Evolutionary conservation across 345 rosid species (phyloP).

Genomic region (Brassica nigra): DNA sequence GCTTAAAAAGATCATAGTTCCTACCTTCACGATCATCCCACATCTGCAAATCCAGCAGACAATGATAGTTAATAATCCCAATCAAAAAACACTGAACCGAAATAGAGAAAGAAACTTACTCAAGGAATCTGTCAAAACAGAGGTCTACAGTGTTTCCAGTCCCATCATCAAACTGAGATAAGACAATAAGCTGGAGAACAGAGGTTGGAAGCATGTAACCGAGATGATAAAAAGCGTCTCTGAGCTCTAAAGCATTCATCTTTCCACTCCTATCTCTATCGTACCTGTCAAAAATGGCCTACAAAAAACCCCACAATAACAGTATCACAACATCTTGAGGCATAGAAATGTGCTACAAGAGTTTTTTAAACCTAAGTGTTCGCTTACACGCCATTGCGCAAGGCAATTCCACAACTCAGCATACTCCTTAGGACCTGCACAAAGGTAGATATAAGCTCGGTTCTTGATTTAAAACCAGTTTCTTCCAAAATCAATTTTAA

Average conservation of each 20-base stretch:
- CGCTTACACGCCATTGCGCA: constrained; percentile 70
- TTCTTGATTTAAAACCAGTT: neutral
- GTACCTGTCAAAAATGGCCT: constrained; percentile 65
- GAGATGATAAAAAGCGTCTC: constrained; percentile 62
- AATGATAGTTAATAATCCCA: neutral
- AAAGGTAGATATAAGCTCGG: neutral
- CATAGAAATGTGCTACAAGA: neutral
- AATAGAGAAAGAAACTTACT: constrained; percentile 51
- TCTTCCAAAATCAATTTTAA: neutral
- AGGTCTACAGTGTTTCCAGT: constrained; percentile 53
- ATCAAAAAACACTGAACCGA: neutral
- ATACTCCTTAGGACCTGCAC: constrained; percentile 63
- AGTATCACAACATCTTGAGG: neutral
- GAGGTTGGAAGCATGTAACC: constrained; percentile 66
- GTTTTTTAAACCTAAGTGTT: neutral
- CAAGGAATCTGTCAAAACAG: constrained; percentile 61
- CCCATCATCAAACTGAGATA: constrained; percentile 54
- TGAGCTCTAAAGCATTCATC: constrained; percentile 57
- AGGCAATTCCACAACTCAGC: constrained; percentile 68
- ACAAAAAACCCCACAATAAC: constrained; percentile 7
- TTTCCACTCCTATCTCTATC: constrained; percentile 70
- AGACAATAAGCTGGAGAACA: constrained; percentile 56
- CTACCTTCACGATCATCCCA: constrained; percentile 75
- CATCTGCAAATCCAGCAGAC: constrained; percentile 52
- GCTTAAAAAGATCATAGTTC: constrained; percentile 19